Base-by-base conservation (phyloP, 495 filamentous ascomycete genomes). In the Rhypophila decipiens region DNA sequence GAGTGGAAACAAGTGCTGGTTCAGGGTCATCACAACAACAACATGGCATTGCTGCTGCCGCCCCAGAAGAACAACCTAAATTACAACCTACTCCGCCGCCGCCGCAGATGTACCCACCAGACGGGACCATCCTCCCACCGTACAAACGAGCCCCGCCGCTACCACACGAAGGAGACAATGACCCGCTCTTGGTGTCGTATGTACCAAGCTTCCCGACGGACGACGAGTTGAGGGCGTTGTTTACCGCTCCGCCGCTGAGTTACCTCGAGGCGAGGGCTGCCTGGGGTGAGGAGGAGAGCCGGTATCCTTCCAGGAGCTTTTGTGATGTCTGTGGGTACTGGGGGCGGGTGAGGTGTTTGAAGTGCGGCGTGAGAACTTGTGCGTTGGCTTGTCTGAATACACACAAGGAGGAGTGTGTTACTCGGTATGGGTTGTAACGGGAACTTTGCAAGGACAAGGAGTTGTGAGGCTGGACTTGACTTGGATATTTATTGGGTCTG, bases 311-410 rank as follows among this genome's bases (percentile, higher is more conserved):
- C 43, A 72, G 88, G 42, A 59, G 63, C 21, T 96, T 96, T 59
- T 96, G 90, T 68, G 87, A 85, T 58, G 83, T 90, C 42, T 96
- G 90, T 66, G 90, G 90, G 24, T 95, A 93, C 64, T 96, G 90
- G 90, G 90, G 90, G 1, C 76, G 85, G 52, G 85, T 89, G 23
- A 79, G 77, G 64, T 96, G 90, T 65, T 79, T 84, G 69, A 90
- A 82, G 66, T 96, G 90, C 67, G 88, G 88, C 29, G 72, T 76
- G 45, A 65, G 87, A 53, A 85, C 85, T 10, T 96, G 90, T 66
- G 86, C 87, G 51, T 63, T 96, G 45, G 84, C 85, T 50, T 95
- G 90, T 63, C 78, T 90, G 52, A 78, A 79, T 52, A 70, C 77
- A 36, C 90, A 96, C 72, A 80, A 86, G 56, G 85, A 89, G 65